Percentiles rank a stretch among this genome's conserved stretches.
Evolutionary conservation across 2,329 filamentous ascomycete genomes (phyloP).

Genomic region (Pseudocercospora crystallina): DNA sequence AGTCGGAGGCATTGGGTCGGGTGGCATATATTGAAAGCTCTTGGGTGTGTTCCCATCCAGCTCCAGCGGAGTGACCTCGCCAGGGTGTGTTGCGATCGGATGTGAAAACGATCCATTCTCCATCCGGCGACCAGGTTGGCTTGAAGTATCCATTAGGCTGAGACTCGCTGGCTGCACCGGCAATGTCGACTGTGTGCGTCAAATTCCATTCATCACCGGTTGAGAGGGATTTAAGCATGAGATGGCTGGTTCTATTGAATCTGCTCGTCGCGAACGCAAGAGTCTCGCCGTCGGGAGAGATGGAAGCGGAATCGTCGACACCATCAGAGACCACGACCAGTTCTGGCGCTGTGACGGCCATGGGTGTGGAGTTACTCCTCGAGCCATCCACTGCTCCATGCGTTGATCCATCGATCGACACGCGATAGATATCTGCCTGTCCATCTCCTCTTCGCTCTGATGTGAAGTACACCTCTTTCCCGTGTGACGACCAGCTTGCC

Average conservation of each 20-base stretch:
- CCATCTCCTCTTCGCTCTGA: conserved; percentile 6
- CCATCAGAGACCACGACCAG: conserved; percentile 1
- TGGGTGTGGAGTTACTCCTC: no score
- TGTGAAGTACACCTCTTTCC: conserved; percentile 12
- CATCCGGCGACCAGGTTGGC: conserved; percentile 13
- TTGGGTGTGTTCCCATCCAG: conserved; percentile 11
- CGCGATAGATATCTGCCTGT: conserved; percentile 13
- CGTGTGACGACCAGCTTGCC: conserved; percentile 10
- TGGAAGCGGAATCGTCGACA: conserved; percentile 6
- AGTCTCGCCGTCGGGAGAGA: conserved; percentile 10
- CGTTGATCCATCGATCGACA: conserved; percentile 3
- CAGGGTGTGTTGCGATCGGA: conserved; percentile 41
- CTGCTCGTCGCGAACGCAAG: conserved; percentile 12
- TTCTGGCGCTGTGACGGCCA: conserved; percentile 2
- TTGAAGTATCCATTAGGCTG: conserved; percentile 11
- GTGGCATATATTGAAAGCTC: conserved; percentile 14
- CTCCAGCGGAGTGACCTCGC: conserved; percentile 45
- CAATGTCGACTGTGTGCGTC: conserved; percentile 1
- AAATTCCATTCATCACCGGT: conserved; percentile 1
- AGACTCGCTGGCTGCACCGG: not conserved
- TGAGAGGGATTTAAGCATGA: conserved; percentile 6
- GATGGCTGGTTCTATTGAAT: conserved; percentile 5
- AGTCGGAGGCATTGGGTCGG: conserved; percentile 12
- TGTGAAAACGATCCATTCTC: conserved; percentile 11
- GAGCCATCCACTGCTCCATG: no score